Conservation (phyloP, 169 alveolate genomes). For the Sarcocystis neurona region DNA sequence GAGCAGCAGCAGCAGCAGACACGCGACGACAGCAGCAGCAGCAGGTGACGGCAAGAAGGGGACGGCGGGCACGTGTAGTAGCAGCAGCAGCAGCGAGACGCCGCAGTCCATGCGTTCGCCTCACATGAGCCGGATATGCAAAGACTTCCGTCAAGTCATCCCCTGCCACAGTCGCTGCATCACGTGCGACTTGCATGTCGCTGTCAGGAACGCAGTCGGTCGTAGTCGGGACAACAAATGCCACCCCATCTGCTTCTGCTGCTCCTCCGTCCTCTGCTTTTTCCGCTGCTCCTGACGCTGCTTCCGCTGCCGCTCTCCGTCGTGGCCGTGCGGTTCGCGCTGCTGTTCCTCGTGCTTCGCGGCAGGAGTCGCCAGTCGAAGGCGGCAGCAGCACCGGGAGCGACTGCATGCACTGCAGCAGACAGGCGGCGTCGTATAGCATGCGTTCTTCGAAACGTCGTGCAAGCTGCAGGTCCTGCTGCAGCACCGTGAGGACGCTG, state of each 20-base stretch:
- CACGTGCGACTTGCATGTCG: too few species aligned
- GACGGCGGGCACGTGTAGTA: background rate
- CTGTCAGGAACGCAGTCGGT: too few species aligned
- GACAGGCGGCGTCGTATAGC: conserved; percentile 57
- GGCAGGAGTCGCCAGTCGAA: background rate
- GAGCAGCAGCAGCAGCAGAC: background rate
- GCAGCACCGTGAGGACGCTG: conserved; percentile 28
- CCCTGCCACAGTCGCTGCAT: conserved; percentile 15
- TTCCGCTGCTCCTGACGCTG: background rate
- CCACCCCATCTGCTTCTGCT: conserved; percentile 22
- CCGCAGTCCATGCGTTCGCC: background rate
- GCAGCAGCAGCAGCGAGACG: background rate
- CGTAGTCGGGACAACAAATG: conserved; percentile 21
- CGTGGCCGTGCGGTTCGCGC: background rate
- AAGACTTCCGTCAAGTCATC: conserved; percentile 46
- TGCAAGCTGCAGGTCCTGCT: conserved; percentile 52
- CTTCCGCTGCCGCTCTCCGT: background rate
- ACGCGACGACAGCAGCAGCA: background rate
- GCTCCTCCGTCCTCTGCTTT: conserved; percentile 16
- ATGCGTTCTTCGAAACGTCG: conserved; percentile 46
- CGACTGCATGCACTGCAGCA: conserved; percentile 47
- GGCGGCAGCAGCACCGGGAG: background rate
- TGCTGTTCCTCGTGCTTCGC: background rate
- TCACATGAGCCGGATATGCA: conserved; percentile 30
- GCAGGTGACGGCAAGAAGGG: background rate